Base-by-base conservation (phyloP, 371 early-diverging fungal genomes). In the Catenaria anguillulae region DNA sequence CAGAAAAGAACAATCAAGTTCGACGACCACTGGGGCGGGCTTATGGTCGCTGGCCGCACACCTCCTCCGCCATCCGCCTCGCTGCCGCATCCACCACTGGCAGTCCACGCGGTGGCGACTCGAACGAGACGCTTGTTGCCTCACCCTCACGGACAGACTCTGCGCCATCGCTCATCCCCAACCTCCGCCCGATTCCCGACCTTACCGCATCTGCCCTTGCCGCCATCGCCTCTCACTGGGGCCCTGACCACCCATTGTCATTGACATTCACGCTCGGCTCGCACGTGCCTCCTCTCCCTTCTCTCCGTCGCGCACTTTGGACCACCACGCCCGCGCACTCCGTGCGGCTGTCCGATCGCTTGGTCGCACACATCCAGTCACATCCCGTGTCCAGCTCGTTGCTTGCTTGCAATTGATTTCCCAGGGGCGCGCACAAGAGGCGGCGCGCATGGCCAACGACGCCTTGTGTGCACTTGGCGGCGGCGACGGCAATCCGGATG, bases 261-360 rank as follows among this genome's bases (percentile, higher is more conserved):
- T 75, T 67, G 68, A 63, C 0, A 55, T 75, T 58, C 75, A 75
- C 60, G 74, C 72, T 40, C 61, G 70, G 13, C 61, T 77, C 65
- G 43, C 26, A 13, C 58, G 31, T 15, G 45, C 45, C 2, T 12
- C 45, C 12, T 17, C 45, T 4, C 37, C 37, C 37, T 4, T 13
- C 8, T 8, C 45, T 12, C 45, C 4, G 17, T 12, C 45, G 45
- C 24, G 29, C 15, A 12, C 40, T 12, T 31, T 40, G 36, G 58
- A 58, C 8, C 42, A 58, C 15, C 36, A 58, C 36, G 43, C 24
- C 3, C 36, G 33, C 13, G 58, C 58, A 8, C 33, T 58, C 8
- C 58, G 43, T 13, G 26, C 42, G 29, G 10, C 21, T 24, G n/a
- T 26, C 2, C 58, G 58, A 6, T 4, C 8, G 4, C 31, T 58